Evolutionary conservation across 2,329 filamentous ascomycete species (phyloP).

Genomic region (Mariannaea elegans): DNA sequence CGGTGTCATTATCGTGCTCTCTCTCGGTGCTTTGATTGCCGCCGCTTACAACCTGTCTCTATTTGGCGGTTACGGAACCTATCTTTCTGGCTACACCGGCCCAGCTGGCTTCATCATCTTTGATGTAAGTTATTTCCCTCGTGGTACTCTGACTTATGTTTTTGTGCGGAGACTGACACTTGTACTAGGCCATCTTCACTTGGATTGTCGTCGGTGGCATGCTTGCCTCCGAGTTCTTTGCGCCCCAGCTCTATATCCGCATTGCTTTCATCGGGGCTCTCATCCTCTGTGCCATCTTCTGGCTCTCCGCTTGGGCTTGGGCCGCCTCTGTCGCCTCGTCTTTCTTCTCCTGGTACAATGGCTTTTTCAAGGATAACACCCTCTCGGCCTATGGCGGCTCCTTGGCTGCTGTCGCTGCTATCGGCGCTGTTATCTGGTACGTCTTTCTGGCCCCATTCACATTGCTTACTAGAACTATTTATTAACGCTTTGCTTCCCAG

Average conservation of each 20-base stretch:
- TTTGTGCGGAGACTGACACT: conserved; percentile 12
- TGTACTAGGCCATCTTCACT: conserved; percentile 50
- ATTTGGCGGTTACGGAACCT: conserved; percentile 33
- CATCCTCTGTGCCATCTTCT: conserved; percentile 52
- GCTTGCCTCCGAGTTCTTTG: conserved; percentile 47
- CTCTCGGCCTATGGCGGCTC: conserved; percentile 38
- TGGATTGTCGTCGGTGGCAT: conserved; percentile 52
- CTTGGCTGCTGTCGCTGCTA: conserved; percentile 50
- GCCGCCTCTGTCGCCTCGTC: conserved; percentile 47
- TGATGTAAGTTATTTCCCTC: conserved; percentile 47
- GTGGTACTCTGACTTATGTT: background rate
- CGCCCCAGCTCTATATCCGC: conserved; percentile 46
- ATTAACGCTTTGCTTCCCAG: conserved; percentile 30
- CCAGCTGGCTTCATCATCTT: conserved; percentile 57
- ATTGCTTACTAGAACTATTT: background rate
- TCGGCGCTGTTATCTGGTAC: conserved; percentile 54
- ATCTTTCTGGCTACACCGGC: conserved; percentile 42
- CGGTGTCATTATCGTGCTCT: conserved; percentile 50
- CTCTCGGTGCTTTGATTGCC: conserved; percentile 50
- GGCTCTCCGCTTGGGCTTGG: conserved; percentile 51
- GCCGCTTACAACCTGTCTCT: conserved; percentile 52
- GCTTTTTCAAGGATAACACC: conserved; percentile 27
- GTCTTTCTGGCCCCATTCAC: conserved; percentile 6
- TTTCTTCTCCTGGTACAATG: conserved; percentile 36
- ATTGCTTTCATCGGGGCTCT: conserved; percentile 49